Evolutionary conservation across 2,329 filamentous ascomycete species (phyloP).

Genomic region (Trematosphaeria pertusa): DNA sequence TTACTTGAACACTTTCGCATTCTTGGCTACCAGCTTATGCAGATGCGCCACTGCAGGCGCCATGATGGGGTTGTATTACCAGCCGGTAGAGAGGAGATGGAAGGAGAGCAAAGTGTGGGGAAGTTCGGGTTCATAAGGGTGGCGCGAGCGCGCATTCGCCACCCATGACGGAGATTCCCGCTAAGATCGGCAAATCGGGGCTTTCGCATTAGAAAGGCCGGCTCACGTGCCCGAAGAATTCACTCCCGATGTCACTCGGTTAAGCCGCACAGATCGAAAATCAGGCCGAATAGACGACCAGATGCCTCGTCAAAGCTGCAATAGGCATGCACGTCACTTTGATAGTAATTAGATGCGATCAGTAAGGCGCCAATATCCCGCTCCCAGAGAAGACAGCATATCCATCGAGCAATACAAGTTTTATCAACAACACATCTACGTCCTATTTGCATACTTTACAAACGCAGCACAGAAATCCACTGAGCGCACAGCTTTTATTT

Average conservation of each 20-base stretch:
- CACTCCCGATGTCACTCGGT: no score
- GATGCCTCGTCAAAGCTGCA: no score
- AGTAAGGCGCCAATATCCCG: background rate
- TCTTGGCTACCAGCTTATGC: slow-evolving; percentile 50
- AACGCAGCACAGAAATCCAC: slow-evolving; percentile 1
- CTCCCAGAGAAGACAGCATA: no score
- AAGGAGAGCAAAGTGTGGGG: slow-evolving; percentile 22
- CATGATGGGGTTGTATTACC: slow-evolving; percentile 39
- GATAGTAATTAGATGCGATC: no score
- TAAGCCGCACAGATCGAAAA: no score
- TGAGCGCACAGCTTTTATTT: slow-evolving; percentile 25
- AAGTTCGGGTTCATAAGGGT: slow-evolving; percentile 8
- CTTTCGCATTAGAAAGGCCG: background rate
- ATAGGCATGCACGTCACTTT: no score
- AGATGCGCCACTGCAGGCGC: slow-evolving; percentile 47
- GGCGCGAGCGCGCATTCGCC: slow-evolving; percentile 11
- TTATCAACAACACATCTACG: background rate
- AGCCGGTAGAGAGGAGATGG: slow-evolving; percentile 18
- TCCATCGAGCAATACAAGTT: background rate
- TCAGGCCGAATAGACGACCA: no score
- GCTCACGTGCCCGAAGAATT: background rate
- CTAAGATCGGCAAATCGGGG: background rate
- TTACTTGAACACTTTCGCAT: slow-evolving; percentile 51
- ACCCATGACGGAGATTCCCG: slow-evolving; percentile 12
- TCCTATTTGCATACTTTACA: background rate